Evolutionary conservation across 1,139 yeast genomes (phyloP).

Genomic region (Scheffersomyces parashehatae): DNA sequence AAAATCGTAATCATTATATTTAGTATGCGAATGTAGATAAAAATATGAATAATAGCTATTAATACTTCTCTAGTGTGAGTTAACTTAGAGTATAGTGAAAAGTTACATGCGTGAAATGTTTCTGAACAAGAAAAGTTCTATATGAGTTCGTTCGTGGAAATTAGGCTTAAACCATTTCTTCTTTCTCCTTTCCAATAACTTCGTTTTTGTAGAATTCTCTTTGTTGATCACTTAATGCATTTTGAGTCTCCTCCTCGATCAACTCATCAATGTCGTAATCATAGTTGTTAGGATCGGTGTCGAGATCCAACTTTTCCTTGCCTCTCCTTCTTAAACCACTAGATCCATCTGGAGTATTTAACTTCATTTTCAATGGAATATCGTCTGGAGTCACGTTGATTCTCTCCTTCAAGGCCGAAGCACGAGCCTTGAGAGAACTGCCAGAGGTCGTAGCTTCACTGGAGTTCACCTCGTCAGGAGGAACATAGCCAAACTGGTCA

Average conservation of each 20-base stretch:
- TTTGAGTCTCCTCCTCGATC: conserved; percentile 22
- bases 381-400: conserved; percentile 39
- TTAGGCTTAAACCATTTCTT: conserved; percentile 25
- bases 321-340: conserved; percentile 10
- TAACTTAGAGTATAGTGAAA: no score
- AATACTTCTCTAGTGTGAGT: no score
- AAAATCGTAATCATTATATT: no score
- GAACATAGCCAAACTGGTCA: conserved; percentile 32
- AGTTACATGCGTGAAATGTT: no score
- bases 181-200: conserved; percentile 30
- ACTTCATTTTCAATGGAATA: conserved; percentile 34
- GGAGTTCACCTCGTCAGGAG: conserved; percentile 36
- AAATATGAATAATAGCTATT: no score
- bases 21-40: no score
- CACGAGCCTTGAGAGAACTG: conserved; percentile 19
- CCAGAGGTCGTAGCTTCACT: conserved; percentile 5
- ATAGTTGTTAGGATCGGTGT: conserved; percentile 33
- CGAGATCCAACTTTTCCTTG: conserved; percentile 16
- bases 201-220: conserved; percentile 28
- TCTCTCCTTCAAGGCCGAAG: conserved; percentile 32
- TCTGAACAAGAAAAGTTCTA: no score
- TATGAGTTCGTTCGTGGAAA: neutral
- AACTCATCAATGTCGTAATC: conserved; percentile 60
- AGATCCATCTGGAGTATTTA: conserved; percentile 13
- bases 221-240: conserved; percentile 18